These are phyloP conservation scores for Penicillium janthinellum DNA, from an alignment of 2,329 filamentous ascomycete genomes.

Conservation along the genomic window DNA sequence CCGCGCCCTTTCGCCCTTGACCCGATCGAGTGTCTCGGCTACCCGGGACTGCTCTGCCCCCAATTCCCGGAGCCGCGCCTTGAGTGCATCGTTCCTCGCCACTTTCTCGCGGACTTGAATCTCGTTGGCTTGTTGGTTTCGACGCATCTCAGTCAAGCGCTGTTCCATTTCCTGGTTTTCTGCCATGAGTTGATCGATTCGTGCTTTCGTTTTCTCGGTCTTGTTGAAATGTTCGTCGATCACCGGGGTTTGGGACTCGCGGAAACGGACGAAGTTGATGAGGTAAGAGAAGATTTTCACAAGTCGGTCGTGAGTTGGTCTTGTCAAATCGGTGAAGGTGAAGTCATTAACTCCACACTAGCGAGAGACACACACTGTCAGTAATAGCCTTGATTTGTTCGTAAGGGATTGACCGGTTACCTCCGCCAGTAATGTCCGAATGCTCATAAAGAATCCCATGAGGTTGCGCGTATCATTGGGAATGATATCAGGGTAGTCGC, in stretches of 20 bases:
- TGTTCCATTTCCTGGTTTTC: slow-evolving; percentile 87
- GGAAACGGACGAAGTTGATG: slow-evolving; percentile 98
- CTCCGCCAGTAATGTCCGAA: slow-evolving; percentile 75
- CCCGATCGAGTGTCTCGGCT: slow-evolving; percentile 77
- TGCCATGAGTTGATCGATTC: slow-evolving; percentile 80
- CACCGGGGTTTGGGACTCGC: slow-evolving; percentile 83
- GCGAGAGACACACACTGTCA: neutral
- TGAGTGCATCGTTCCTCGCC: slow-evolving; percentile 82
- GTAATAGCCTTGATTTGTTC: neutral
- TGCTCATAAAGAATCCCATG: slow-evolving; percentile 90
- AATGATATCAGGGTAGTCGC: slow-evolving; percentile 79
- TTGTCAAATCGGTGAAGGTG: slow-evolving; percentile 87
- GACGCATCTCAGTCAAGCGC: slow-evolving; percentile 76
- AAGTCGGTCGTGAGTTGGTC: slow-evolving; percentile 84
- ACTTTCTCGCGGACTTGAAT: slow-evolving; percentile 81
- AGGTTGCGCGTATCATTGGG: slow-evolving; percentile 87
- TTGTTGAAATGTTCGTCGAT: slow-evolving; percentile 96
- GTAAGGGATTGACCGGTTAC: slow-evolving; percentile 34
- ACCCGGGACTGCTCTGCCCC: slow-evolving; percentile 81
- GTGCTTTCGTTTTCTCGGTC: slow-evolving; percentile 78
- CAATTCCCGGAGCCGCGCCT: slow-evolving; percentile 77
- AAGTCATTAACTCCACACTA: slow-evolving; percentile 92
- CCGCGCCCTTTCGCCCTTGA: slow-evolving; percentile 76
- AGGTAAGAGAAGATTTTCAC: slow-evolving; percentile 96
- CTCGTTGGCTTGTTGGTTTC: slow-evolving; percentile 78